Percentiles rank a stretch among this genome's conserved stretches.
phyloP scores from a whole-genome alignment of 2,329 filamentous ascomycete genomes.

The Ceratocystis destructans region DNA sequence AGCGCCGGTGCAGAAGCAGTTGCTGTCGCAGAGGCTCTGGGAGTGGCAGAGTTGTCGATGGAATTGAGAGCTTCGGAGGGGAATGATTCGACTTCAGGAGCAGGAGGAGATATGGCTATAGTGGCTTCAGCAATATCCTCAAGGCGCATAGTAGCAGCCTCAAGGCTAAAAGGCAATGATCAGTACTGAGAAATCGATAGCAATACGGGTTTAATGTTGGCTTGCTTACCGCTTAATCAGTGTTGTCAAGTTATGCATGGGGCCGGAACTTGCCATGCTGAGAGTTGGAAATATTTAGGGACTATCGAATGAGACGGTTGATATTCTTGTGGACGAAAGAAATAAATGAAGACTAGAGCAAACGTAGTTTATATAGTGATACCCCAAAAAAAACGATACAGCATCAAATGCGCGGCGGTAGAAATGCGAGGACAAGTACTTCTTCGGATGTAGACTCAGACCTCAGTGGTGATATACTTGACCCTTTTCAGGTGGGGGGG shows the following conservation, averaged over 20 bases:
- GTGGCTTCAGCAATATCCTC: slow-evolving; percentile 86
- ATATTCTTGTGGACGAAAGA: not conserved
- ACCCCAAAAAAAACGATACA: too few species aligned
- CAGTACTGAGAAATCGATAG: not conserved
- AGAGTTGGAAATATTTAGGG: not conserved
- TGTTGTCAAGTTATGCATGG: slow-evolving; percentile 94
- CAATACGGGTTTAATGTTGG: not conserved
- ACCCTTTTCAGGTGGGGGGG: too few species aligned
- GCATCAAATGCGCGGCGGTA: too few species aligned
- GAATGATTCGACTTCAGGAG: slow-evolving; percentile 28
- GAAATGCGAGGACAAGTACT: too few species aligned
- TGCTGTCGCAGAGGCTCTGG: slow-evolving; percentile 12
- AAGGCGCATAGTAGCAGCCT: slow-evolving; percentile 88
- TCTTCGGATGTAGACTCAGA: too few species aligned
- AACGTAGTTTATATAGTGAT: not conserved
- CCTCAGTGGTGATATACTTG: too few species aligned
- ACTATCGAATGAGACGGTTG: not conserved
- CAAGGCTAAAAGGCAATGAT: slow-evolving; percentile 48
- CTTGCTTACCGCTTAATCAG: slow-evolving; percentile 83
- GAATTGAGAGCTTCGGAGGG: not conserved
- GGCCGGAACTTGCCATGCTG: slow-evolving; percentile 58
- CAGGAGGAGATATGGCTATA: slow-evolving; percentile 42
- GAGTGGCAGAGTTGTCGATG: not conserved
- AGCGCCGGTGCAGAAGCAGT: slow-evolving; percentile 18
- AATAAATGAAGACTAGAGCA: not conserved